Percentiles rank a stretch among this genome's conserved stretches.
Evolutionary conservation across 208 protist genomes (phyloP).

Genomic region (Porcisia deanei): DNA sequence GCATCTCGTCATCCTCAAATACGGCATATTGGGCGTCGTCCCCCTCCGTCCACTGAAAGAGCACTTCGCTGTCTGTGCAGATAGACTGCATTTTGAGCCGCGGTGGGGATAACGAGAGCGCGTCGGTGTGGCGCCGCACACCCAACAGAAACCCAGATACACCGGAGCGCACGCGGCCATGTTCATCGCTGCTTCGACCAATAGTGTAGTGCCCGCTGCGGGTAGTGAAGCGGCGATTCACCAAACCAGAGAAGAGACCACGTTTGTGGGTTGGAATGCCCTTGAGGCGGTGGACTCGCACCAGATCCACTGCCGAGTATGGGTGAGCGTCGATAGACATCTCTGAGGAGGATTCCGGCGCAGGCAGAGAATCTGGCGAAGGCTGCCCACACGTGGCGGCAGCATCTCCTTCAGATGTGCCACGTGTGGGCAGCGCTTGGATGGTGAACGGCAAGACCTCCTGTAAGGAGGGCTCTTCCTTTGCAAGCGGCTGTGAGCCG

Average conservation of each 20-base stretch:
- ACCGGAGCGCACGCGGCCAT: slow-evolving; percentile 38
- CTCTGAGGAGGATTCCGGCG: not conserved
- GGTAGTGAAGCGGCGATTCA: slow-evolving; percentile 26
- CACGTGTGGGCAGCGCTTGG: not conserved
- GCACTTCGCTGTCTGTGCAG: not conserved
- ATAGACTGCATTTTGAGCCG: slow-evolving; percentile 9
- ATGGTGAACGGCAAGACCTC: slow-evolving; percentile 1
- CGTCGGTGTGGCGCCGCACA: not conserved
- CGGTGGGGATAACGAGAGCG: not conserved
- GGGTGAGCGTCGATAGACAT: slow-evolving; percentile 9
- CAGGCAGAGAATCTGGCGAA: not conserved
- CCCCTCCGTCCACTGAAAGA: slow-evolving; percentile 13
- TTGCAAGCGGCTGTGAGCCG: too few species aligned
- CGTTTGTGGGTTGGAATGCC: slow-evolving; percentile 65
- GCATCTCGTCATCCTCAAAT: not conserved
- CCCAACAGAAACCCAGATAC: slow-evolving; percentile 39
- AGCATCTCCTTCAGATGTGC: not conserved
- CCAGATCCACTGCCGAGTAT: slow-evolving; percentile 35
- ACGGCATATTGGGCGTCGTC: not conserved
- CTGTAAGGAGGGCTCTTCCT: not conserved
- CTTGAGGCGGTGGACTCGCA: slow-evolving; percentile 52
- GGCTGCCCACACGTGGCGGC: not conserved
- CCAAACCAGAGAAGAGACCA: slow-evolving; percentile 52
- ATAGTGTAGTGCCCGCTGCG: slow-evolving; percentile 51
- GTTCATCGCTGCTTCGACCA: slow-evolving; percentile 14